These are phyloP conservation scores for Aspergillus phoenicis DNA, from an alignment of 2,329 filamentous ascomycete genomes.

Conservation along the genomic window DNA sequence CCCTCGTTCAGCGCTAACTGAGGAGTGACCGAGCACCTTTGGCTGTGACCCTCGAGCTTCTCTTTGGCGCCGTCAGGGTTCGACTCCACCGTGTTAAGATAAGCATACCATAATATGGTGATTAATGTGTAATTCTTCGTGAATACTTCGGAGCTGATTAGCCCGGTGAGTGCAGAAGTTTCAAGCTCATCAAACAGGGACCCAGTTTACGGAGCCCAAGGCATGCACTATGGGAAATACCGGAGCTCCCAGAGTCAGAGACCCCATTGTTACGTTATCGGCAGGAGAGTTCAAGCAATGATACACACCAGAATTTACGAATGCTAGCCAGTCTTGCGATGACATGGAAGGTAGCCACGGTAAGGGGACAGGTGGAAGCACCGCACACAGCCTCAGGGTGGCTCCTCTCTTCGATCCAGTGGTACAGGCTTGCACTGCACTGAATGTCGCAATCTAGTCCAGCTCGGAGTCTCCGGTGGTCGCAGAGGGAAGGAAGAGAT, in stretches of 20 bases:
- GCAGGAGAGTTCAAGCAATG: not conserved
- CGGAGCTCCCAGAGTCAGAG: not conserved
- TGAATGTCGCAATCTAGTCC: not conserved
- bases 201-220: not conserved
- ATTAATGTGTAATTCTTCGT: not conserved
- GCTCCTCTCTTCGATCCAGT: not conserved
- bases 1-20: not conserved
- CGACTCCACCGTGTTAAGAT: not conserved
- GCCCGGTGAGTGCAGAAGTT: not conserved
- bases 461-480: not conserved
- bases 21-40: not conserved
- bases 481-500: not conserved
- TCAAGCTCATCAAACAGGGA: not conserved
- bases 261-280: not conserved
- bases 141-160: not conserved
- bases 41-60: not conserved
- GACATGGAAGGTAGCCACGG: not conserved
- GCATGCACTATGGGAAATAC: not conserved
- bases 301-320: not conserved
- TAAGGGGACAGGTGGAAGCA: not conserved
- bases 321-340: not conserved
- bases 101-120: not conserved
- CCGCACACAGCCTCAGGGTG: not conserved
- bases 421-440: not conserved
- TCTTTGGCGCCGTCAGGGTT: not conserved